phyloP scores from a whole-genome alignment of 805 yeast genomes.

The Sugiyamaella smithiae region DNA sequence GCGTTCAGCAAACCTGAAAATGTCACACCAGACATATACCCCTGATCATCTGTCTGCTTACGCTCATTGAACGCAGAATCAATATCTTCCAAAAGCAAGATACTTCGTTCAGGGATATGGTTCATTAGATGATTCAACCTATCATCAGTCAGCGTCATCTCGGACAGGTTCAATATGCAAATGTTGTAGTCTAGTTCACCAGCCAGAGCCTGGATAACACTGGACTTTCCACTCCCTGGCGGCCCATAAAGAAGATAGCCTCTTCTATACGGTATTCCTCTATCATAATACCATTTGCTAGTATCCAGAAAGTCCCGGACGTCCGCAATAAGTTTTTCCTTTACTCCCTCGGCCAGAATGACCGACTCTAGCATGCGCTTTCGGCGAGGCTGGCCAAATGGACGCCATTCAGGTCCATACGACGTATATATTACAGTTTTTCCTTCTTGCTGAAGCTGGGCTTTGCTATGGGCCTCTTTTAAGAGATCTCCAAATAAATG shows the following conservation, averaged over 20 bases:
- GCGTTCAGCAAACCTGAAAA: conserved; percentile 93
- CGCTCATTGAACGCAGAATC: conserved; percentile 94
- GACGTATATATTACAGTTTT: conserved; percentile 91
- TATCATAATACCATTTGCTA: conserved; percentile 87
- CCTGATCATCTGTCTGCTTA: conserved; percentile 69
- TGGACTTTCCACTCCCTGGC: conserved; percentile 96
- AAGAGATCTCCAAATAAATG: conserved; percentile 65
- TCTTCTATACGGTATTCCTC: conserved; percentile 97
- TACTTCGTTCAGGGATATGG: conserved; percentile 87
- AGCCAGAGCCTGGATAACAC: conserved; percentile 93
- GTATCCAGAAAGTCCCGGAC: conserved; percentile 74
- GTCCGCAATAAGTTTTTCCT: conserved; percentile 63
- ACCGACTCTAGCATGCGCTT: conserved; percentile 85
- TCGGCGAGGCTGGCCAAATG: conserved; percentile 91
- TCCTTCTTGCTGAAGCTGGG: conserved; percentile 80
- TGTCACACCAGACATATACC: conserved; percentile 85
- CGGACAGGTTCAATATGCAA: conserved; percentile 87
- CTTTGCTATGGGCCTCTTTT: conserved; percentile 79
- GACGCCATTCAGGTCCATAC: conserved; percentile 99
- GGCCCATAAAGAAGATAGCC: conserved; percentile 95
- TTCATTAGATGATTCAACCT: conserved; percentile 93
- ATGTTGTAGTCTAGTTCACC: conserved; percentile 95
- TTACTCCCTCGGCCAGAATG: conserved; percentile 72
- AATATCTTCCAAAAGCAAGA: conserved; percentile 83
- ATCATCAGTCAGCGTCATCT: conserved; percentile 90